Evolutionary conservation across 768 basidiomycete species (phyloP).

Genomic region (Trichaptum fuscoviolaceum): DNA sequence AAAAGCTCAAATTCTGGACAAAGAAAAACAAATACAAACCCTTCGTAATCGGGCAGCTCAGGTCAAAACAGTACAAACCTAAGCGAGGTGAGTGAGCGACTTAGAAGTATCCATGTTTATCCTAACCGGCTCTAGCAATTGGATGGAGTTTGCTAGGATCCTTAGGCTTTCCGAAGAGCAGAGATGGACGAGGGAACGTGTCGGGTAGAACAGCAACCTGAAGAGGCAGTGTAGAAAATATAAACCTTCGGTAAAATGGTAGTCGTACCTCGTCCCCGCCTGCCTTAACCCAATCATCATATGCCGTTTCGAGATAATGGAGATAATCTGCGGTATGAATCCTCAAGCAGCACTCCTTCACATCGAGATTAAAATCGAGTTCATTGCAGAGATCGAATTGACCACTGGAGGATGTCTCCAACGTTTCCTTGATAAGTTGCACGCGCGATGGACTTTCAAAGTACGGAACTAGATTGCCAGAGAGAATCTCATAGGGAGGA

Average conservation of each 20-base stretch:
- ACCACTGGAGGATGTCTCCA: conserved; percentile 3
- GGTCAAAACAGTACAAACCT: conserved; percentile 29
- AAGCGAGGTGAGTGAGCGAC: background rate
- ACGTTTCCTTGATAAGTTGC: conserved; percentile 17
- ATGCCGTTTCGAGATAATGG: conserved; percentile 23
- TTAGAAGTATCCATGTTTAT: background rate
- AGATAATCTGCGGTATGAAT: conserved; percentile 25
- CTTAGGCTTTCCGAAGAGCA: conserved; percentile 10
- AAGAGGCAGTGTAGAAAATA: background rate
- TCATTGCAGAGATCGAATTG: conserved; percentile 4
- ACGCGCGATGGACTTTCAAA: conserved; percentile 26
- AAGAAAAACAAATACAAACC: conserved; percentile 12
- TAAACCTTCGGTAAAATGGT: background rate
- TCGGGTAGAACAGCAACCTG: conserved; percentile 28
- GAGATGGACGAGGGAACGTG: conserved; percentile 22
- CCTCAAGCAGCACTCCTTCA: conserved; percentile 11
- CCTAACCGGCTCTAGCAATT: conserved; percentile 22
- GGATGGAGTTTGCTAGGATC: conserved; percentile 11
- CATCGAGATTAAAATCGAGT: conserved; percentile 15
- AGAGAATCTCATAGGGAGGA: conserved; percentile 27
- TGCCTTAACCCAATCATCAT: conserved; percentile 22
- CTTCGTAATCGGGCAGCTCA: conserved; percentile 26
- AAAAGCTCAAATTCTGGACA: background rate
- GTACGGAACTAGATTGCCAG: conserved; percentile 22
- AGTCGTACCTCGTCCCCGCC: conserved; percentile 21